A percentile compares a stretch with the other conserved stretches of the same genome.
Evolutionary conservation across 345 rosid genomes (phyloP).

Genomic region (Reutealis trisperma): DNA sequence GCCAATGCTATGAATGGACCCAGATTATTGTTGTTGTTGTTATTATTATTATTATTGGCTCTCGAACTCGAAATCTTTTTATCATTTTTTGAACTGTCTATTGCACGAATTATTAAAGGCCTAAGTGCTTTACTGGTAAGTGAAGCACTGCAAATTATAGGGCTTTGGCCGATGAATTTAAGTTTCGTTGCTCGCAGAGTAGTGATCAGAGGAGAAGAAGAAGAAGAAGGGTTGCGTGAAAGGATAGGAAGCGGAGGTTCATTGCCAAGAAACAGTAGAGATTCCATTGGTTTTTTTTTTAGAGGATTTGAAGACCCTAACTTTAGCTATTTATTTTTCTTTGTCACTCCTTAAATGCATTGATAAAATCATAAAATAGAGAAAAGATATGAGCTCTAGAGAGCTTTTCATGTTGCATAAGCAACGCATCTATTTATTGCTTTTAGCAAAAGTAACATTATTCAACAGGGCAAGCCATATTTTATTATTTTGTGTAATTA

Average conservation of each 20-base stretch:
- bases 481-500: no score
- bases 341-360: not conserved
- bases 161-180: conserved; percentile 9
- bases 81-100: conserved; percentile 21
- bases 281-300: conserved; percentile 37
- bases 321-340: not conserved
- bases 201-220: not conserved
- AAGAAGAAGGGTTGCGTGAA: conserved; percentile 9
- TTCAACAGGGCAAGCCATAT: no score
- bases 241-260: conserved; percentile 19
- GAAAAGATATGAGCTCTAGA: not conserved
- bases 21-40: not conserved
- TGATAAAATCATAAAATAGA: no score
- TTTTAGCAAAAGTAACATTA: conserved; percentile 32
- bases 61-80: not conserved
- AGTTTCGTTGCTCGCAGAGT: conserved; percentile 22
- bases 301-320: not conserved
- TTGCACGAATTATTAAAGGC: conserved; percentile 15
- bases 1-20: conserved; percentile 50
- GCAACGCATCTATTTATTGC: conserved; percentile 47
- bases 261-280: conserved; percentile 35
- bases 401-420: conserved; percentile 23
- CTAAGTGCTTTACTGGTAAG: not conserved
- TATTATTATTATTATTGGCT: no score
- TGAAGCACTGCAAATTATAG: conserved; percentile 1